Conservation (phyloP, 306 rosid species). For the Ormosia semicastrata region DNA sequence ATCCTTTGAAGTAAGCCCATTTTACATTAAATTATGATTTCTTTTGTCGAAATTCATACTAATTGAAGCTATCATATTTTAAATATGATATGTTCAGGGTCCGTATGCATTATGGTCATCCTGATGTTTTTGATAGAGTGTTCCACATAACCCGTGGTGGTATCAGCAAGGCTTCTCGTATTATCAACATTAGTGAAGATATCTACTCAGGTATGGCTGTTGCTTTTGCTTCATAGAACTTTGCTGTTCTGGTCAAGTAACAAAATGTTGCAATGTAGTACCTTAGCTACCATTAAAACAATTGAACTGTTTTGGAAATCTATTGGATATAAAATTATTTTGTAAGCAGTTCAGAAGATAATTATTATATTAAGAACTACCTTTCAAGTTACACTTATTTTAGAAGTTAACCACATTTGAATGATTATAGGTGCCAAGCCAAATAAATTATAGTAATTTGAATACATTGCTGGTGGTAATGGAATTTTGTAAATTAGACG, state of each 20-base stretch:
- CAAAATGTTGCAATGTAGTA: not conserved
- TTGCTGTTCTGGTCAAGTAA: not conserved
- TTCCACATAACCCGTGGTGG: conserved; percentile 97
- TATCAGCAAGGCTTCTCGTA: conserved; percentile 94
- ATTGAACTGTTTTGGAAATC: not conserved
- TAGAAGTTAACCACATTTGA: not conserved
- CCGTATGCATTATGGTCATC: conserved; percentile 98
- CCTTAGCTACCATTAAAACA: not conserved
- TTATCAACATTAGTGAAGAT: conserved; percentile 93
- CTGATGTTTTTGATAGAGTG: conserved; percentile 93
- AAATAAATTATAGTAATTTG: not conserved
- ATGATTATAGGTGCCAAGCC: not conserved
- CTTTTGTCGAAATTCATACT: conserved; percentile 12
- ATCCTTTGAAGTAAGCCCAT: conserved; percentile 81
- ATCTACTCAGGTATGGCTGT: conserved; percentile 67
- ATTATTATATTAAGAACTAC: not conserved
- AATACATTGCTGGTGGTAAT: not conserved
- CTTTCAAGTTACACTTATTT: not conserved
- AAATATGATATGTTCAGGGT: conserved; percentile 55
- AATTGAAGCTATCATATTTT: not conserved
- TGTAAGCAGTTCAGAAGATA: not conserved
- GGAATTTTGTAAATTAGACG: not conserved
- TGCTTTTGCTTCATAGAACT: not conserved
- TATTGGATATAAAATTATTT: not conserved
- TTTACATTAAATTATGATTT: conserved; percentile 6